Conservation (phyloP, 345 rosid genomes). For the Pseudoturritis turrita region DNA sequence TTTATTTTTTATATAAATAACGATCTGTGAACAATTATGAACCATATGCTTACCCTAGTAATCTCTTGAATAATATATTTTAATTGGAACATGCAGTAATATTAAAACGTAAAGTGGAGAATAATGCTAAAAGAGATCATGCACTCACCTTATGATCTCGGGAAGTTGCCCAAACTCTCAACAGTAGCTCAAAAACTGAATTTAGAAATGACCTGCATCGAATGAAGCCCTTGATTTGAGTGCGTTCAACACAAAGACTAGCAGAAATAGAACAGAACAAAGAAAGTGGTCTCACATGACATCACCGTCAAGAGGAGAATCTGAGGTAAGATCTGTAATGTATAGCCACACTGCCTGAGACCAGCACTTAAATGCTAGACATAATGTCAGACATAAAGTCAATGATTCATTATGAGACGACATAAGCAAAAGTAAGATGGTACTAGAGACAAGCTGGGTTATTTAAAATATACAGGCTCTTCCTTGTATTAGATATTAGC, state of each 20-base stretch:
- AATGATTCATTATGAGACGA: constrained; percentile 13
- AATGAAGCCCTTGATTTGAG: constrained; percentile 23
- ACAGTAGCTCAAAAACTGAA: constrained; percentile 90
- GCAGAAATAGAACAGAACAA: constrained; percentile 18
- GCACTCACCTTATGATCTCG: constrained; percentile 77
- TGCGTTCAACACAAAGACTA: constrained; percentile 11
- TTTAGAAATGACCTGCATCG: constrained; percentile 78
- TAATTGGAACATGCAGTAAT: not conserved
- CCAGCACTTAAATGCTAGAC: constrained; percentile 95
- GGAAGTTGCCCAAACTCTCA: constrained; percentile 91
- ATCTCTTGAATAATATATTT: not conserved
- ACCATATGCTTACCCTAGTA: constrained; percentile 7
- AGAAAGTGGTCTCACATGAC: constrained; percentile 67
- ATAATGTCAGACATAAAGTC: constrained; percentile 31
- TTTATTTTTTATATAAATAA: not conserved
- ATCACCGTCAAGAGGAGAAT: constrained; percentile 68
- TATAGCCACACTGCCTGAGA: constrained; percentile 86
- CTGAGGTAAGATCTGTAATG: constrained; percentile 53
- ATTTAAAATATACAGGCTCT: constrained; percentile 5
- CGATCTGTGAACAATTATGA: not conserved
- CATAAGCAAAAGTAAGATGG: constrained; percentile 1
- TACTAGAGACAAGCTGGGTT: not conserved
- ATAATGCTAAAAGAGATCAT: constrained; percentile 6
- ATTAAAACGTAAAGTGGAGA: not conserved
- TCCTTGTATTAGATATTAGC: not conserved